Base-by-base conservation (phyloP, 176 grass and related monocot genomes). In the Cenchrus purpureus region DNA sequence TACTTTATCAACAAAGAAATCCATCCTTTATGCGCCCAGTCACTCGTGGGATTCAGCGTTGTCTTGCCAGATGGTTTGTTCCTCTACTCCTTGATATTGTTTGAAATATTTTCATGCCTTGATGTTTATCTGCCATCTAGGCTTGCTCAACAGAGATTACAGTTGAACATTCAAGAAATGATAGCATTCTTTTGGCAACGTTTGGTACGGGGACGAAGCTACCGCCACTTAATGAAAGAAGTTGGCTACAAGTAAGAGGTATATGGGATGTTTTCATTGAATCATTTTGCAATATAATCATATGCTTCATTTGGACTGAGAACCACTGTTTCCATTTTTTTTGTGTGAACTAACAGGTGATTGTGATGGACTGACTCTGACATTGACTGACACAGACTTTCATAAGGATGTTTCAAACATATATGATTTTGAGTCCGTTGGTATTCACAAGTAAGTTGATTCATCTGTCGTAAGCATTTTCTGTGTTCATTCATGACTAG, bases 191-290 rank as follows among this genome's bases (percentile, higher is more conserved):
- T 71, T 11, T 98, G 97, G 91, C 97, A 98, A 86, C 79, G 93
- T 80, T 40, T 92, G 68, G 84, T 98, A 73, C 86, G 88, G 66
- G 91, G 93, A 3, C 88, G 93, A 79, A 96, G 91, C 86, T 99
- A 99, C 85, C 90, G 97, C 22, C 93, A 99, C 60, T 92, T 96
- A 42, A 94, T 96, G 93, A 99, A 94, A 79, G 93, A 96, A 92
- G 52, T 91, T 44, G 90, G 93, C 80, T 99, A 96, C 80, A 99
- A 99, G 78, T 95, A 95, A 78, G 55, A 87, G 70, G 85, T 84
- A 76, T 69, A 55, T 76, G 40, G 69, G 28, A 83, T 66, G 28
- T 43, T 83, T 44, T 19, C 12, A 3, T 77, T n/a, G 51, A 22
- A 8, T 69, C 46, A 45, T 69, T 83, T 83, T 73, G 14, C 54